These are phyloP conservation scores for Schrenkiella parvula DNA, from an alignment of 345 rosid species.

Conservation along the genomic window DNA sequence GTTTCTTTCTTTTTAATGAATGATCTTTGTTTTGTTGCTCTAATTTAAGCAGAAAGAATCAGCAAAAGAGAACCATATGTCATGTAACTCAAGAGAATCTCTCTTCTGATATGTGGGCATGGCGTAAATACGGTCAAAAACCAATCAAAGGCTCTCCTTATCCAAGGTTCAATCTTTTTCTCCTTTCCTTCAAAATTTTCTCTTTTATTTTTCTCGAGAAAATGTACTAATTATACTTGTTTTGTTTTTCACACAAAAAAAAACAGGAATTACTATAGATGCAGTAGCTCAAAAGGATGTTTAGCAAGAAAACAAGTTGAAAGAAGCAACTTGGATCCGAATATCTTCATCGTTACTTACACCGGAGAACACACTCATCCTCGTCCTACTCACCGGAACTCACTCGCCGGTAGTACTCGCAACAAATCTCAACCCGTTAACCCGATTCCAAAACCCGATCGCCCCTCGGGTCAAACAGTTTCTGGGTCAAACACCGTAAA, in stretches of 20 bases:
- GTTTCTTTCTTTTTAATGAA: background rate
- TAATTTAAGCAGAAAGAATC: constrained; percentile 49
- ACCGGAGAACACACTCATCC: constrained; percentile 93
- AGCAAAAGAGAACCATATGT: constrained; percentile 59
- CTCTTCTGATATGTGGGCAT: constrained; percentile 83
- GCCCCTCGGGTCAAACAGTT: background rate
- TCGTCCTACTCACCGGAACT: constrained; percentile 80
- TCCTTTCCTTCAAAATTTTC: no score
- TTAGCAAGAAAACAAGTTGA: constrained; percentile 91
- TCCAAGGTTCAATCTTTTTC: constrained; percentile 51
- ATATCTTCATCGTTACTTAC: constrained; percentile 61
- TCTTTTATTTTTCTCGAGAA: background rate
- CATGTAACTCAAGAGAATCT: constrained; percentile 74
- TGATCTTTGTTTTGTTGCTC: background rate
- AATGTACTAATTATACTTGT: background rate
- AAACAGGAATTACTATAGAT: constrained; percentile 82
- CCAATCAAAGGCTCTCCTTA: constrained; percentile 94
- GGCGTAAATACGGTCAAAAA: constrained; percentile 97
- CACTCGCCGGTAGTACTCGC: constrained; percentile 87
- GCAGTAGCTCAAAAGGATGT: constrained; percentile 90
- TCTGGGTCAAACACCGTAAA: background rate
- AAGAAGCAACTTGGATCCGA: constrained; percentile 58
- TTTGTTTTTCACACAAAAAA: background rate
- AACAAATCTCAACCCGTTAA: constrained; percentile 41
- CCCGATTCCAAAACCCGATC: constrained; percentile 20